Evolutionary conservation across 345 rosid genomes (phyloP), one percentile per base, ranked within the genome.

Genomic region (Alliaria petiolata): DNA sequence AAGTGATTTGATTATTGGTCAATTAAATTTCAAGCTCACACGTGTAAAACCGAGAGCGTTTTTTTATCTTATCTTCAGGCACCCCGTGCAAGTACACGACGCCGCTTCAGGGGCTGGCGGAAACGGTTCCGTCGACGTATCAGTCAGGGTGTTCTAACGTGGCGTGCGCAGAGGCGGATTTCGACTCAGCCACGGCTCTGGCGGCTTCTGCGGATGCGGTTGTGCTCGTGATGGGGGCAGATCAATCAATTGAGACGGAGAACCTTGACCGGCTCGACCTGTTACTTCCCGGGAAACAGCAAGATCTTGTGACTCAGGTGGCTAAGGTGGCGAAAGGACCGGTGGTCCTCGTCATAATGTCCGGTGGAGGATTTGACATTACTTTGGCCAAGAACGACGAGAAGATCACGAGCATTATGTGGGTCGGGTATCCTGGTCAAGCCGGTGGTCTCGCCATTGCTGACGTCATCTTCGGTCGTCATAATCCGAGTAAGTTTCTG

Each of bases 391-490:
- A 88, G 76, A 72, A 70, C n/a, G 44, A 86, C n/a, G 52, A 58
- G 26, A 88, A 88, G 75, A 86, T 90, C 55, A 62, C 65, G 26
- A 70, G 79, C 76, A 76, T 76, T 7, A 16, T 76, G 71, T 70
- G 79, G 79, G 89, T 86, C 40, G 92, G 92, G 9, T 86, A 83
- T 71, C 97, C 92, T 6, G 97, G 95, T 3, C 76, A 90, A 67
- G 87, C 86, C 5, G 97, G 97, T 7, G 97, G 97, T 3, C 82
- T 78, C 15, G 92, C 95, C 62, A 85, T 90, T 5, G 92, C 95
- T 7, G 97, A 90, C 52, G 50, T 88, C 52, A 71, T 84, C 40
- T 90, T 90, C 30, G 97, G 97, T 3, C 57, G 28, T 7, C 53
- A 85, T 57, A 88, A 90, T 67, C 97, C 97, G 16, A 69, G 96